Percentiles rank a stretch among this genome's conserved stretches.
Evolutionary conservation across 192 early-diverging fungal genomes (phyloP).

Genomic region (Phlyctochytrium planicorne): DNA sequence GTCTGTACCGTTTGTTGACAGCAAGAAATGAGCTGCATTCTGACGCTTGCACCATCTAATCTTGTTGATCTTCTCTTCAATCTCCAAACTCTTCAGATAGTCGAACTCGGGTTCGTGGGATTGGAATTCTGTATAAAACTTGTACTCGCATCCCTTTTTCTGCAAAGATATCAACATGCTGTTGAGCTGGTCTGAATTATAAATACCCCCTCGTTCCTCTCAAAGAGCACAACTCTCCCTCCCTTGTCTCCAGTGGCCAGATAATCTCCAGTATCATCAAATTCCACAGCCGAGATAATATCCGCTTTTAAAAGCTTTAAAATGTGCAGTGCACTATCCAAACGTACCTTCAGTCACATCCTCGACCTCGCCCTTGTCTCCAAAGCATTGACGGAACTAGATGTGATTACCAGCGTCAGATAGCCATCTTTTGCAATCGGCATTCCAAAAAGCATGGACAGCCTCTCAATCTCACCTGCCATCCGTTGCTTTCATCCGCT

Average conservation of each 20-base stretch:
- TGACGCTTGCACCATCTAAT: conserved; percentile 98
- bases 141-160: conserved; percentile 99
- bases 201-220: conserved; percentile 94
- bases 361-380: conserved; percentile 97
- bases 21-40: conserved; percentile 93
- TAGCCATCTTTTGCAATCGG: background rate
- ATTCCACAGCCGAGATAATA: conserved; percentile 98
- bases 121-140: conserved; percentile 99
- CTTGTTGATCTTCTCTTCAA: conserved; percentile 99
- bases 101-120: conserved; percentile 99
- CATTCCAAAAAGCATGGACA: background rate
- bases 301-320: conserved; percentile 79
- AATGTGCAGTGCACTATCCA: background rate
- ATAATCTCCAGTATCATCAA: conserved; percentile 95
- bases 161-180: conserved; percentile 31
- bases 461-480: conserved; percentile 19
- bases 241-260: conserved; percentile 98
- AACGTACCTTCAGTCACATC: conserved; percentile 96
- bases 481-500: conserved; percentile 25
- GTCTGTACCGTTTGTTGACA: conserved; percentile 87
- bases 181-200: background rate
- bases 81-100: conserved; percentile 98
- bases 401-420: background rate
- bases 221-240: conserved; percentile 97
- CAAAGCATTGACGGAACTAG: conserved; percentile 98